These are phyloP conservation scores for Phytophthora sansomeana DNA, from an alignment of 352 stramenopile genomes.

Conservation along the genomic window DNA sequence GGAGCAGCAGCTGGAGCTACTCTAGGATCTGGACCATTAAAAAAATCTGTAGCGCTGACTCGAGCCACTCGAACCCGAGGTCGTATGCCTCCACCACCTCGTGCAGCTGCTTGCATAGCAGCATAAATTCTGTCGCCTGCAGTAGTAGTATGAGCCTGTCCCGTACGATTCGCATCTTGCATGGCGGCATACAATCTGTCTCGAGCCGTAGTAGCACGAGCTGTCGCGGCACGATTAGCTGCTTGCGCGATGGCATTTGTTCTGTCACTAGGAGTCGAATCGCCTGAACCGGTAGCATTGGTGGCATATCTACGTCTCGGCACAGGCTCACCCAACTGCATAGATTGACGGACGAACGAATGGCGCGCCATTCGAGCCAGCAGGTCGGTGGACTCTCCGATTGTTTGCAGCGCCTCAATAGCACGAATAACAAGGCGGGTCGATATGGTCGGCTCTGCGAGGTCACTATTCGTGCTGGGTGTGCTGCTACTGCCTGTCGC, in stretches of 20 bases:
- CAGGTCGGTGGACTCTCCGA: slow-evolving; percentile 61
- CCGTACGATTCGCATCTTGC: neutral
- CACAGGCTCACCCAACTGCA: slow-evolving; percentile 33
- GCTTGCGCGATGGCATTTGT: slow-evolving; percentile 7
- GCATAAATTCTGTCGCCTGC: slow-evolving; percentile 14
- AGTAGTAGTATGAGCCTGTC: neutral
- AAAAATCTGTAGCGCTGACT: slow-evolving; percentile 24
- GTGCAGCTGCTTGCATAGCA: slow-evolving; percentile 7
- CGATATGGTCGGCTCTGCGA: slow-evolving; percentile 18
- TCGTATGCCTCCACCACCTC: slow-evolving; percentile 14
- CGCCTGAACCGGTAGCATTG: neutral
- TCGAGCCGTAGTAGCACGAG: neutral
- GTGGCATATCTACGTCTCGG: slow-evolving; percentile 17
- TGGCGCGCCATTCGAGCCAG: slow-evolving; percentile 59
- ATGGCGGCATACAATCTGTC: slow-evolving; percentile 17
- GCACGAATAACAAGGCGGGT: slow-evolving; percentile 42
- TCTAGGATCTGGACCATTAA: neutral
- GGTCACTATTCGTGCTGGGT: slow-evolving; percentile 1
- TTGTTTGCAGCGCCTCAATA: slow-evolving; percentile 63
- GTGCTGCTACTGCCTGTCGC: neutral
- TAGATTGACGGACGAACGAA: slow-evolving; percentile 56
- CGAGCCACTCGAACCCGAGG: slow-evolving; percentile 30
- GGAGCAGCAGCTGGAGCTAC: neutral
- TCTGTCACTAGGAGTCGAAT: slow-evolving; percentile 5
- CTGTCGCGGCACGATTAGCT: neutral